Conservation (phyloP, 2,329 filamentous ascomycete genomes). For the Colletotrichum horii region DNA sequence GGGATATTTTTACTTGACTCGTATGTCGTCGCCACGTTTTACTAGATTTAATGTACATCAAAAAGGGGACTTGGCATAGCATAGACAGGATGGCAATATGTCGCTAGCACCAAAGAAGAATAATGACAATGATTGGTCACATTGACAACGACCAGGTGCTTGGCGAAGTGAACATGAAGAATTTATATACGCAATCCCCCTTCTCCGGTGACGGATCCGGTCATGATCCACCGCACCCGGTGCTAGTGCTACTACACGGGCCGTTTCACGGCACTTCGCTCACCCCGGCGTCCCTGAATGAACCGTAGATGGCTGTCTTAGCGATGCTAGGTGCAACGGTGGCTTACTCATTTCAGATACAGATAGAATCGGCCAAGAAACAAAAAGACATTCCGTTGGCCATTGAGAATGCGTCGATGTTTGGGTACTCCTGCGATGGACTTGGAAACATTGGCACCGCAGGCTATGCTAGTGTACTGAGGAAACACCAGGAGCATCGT, state of each 20-base stretch:
- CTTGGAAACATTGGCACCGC: not conserved
- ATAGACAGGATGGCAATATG: not conserved
- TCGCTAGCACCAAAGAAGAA: not conserved
- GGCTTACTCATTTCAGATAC: not conserved
- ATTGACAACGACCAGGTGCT: not conserved
- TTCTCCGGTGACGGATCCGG: not conserved
- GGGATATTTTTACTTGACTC: not conserved
- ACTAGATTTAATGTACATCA: conserved; percentile 13
- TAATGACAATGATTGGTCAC: not conserved
- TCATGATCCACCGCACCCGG: not conserved
- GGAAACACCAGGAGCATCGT: not conserved
- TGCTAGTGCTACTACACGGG: not conserved
- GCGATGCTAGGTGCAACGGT: not conserved
- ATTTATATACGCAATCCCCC: not conserved
- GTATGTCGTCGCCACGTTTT: not conserved
- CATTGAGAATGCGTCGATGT: not conserved
- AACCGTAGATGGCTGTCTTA: not conserved
- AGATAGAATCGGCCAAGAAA: not conserved
- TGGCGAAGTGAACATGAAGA: not conserved
- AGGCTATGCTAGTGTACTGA: not conserved
- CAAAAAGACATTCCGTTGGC: not conserved
- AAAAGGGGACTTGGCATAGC: not conserved
- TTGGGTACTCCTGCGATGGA: not conserved
- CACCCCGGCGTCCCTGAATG: not conserved
- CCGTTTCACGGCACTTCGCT: not conserved